These are phyloP conservation scores for Paecilomyces formosus DNA, from an alignment of 2,329 filamentous ascomycete genomes.

Conservation along the genomic window DNA sequence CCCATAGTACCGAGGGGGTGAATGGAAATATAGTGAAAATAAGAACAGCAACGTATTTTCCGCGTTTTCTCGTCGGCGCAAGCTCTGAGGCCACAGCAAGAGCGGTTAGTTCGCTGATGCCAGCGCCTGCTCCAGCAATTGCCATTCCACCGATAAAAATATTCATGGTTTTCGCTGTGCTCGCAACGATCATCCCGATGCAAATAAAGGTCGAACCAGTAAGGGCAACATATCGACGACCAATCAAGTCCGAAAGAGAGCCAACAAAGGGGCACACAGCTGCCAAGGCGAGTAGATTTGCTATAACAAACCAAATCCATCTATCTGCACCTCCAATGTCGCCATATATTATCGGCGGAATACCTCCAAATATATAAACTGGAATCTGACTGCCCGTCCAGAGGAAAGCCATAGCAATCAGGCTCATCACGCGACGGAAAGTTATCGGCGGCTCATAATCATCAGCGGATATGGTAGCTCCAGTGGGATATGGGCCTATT, in stretches of 20 bases:
- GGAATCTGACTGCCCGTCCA: slow-evolving; percentile 57
- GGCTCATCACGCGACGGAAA: slow-evolving; percentile 45
- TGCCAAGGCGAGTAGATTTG: slow-evolving; percentile 48
- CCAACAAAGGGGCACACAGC: slow-evolving; percentile 59
- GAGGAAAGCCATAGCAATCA: slow-evolving; percentile 53
- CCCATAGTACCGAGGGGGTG: no score
- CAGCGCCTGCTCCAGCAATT: no score
- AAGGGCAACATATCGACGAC: slow-evolving; percentile 53
- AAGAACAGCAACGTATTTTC: no score
- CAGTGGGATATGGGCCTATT: no score
- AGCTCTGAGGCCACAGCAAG: no score
- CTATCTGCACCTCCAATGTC: slow-evolving; percentile 54
- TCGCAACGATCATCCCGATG: no score
- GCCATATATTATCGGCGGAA: slow-evolving; percentile 20
- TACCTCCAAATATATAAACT: slow-evolving; percentile 46
- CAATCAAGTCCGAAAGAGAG: slow-evolving; percentile 56
- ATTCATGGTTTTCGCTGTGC: no score
- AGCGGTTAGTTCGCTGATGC: no score
- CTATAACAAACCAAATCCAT: slow-evolving; percentile 55
- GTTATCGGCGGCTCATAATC: slow-evolving; percentile 27
- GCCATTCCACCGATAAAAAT: no score
- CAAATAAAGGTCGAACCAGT: slow-evolving; percentile 10
- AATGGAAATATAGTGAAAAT: no score
- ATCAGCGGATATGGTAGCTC: no score
- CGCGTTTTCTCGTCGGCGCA: no score